Base-by-base conservation (phyloP, 768 basidiomycete species). In the Saitozyma podzolica region DNA sequence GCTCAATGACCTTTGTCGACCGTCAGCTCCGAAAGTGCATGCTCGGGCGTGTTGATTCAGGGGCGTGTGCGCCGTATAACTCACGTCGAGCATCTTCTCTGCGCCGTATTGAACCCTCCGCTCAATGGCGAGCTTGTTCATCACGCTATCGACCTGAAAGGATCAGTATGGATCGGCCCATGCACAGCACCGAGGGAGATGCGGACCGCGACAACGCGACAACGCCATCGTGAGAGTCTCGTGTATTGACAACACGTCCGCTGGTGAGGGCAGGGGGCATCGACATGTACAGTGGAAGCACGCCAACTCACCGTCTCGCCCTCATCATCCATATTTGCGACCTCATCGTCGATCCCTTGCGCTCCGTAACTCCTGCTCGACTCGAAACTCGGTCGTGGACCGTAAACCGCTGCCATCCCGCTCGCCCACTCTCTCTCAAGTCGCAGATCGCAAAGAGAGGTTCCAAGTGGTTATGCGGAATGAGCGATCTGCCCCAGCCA, bases 51-150 rank as follows among this genome's bases (percentile, higher is more conserved):
- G 47, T 48, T 14, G 14, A 11, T 2, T 47, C 45, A 47, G 45
- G 45, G 45, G 13, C 11, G 13, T 47, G 13, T 10, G 79, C 82
- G 70, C 62, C 87, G 87, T 82, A 47, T 86, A 73, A 40, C 83
- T 80, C 80, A 90, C 87, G 68, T 86, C 86, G 13, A 96, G 82
- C 64, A 97, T 84, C 68, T 89, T 92, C 82, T 94, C 91, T 0
- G 93, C 93, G 10, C 93, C 93, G 78, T 92, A 92, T 76, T 87
- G 91, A 64, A 96, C 91, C 58, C 89, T 84, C 64, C 86, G 86
- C 80, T 93, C 88, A 63, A 89, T 83, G 57, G 86, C 85, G 17
- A 94, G 82, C 72, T 87, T 86, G 58, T 83, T 84, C 54, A 85
- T 85, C 17, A 96, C 82, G 6, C 83, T 80, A 50, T 87, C 87